These are phyloP conservation scores for Babjeviella inositovora DNA, from an alignment of 805 yeast species.

Conservation along the genomic window DNA sequence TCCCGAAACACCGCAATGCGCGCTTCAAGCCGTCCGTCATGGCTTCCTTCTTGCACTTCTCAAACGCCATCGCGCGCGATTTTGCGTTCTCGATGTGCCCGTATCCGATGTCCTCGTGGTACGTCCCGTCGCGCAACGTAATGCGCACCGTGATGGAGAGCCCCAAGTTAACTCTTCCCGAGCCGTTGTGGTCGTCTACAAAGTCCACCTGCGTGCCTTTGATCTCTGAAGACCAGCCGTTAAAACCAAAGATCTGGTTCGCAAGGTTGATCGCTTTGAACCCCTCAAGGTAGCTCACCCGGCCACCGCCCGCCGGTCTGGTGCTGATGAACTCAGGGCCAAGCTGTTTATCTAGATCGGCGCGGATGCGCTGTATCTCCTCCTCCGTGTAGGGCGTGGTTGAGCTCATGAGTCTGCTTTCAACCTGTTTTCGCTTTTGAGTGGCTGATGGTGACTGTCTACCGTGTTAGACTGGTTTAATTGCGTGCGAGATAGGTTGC, in stretches of 20 bases:
- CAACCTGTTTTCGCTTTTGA: no score
- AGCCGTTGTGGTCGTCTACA: constrained; percentile 44
- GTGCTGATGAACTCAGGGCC: constrained; percentile 72
- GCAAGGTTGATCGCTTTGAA: constrained; percentile 74
- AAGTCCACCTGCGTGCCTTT: constrained; percentile 52
- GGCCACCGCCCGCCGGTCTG: constrained; percentile 55
- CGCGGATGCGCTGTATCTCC: no score
- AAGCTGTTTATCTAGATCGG: no score
- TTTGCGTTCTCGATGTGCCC: constrained; percentile 63
- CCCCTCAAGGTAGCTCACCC: constrained; percentile 66
- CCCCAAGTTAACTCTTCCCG: constrained; percentile 41
- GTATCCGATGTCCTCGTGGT: constrained; percentile 62
- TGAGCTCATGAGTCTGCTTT: no score
- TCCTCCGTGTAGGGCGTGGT: no score
- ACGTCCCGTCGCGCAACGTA: constrained; percentile 67
- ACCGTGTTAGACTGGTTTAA: no score
- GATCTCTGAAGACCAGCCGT: constrained; percentile 72
- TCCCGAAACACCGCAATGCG: constrained; percentile 67
- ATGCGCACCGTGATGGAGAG: constrained; percentile 59
- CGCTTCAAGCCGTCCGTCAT: constrained; percentile 74
- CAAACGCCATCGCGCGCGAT: constrained; percentile 57
- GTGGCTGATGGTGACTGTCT: no score
- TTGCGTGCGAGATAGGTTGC: no score
- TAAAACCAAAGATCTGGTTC: constrained; percentile 68
- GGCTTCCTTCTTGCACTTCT: constrained; percentile 73